phyloP scores from a whole-genome alignment of 768 basidiomycete genomes.

The Lactarius deliciosus region DNA sequence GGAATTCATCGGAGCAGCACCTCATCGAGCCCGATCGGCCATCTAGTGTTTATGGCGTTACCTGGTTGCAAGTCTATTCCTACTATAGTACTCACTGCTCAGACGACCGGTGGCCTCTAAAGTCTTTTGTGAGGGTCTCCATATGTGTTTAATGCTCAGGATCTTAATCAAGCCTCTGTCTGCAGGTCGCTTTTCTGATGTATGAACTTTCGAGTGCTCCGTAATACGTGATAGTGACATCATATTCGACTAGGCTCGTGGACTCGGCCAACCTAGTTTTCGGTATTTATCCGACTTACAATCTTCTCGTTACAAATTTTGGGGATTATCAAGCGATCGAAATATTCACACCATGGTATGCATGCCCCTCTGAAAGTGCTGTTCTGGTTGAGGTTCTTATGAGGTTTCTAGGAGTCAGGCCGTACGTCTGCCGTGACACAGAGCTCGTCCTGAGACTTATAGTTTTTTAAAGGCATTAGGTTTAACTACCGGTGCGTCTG shows the following conservation, averaged over 20 bases:
- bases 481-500: background rate
- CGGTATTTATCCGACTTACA: background rate
- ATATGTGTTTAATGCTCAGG: too few relatives aligned
- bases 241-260: background rate
- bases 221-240: background rate
- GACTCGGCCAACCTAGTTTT: constrained; percentile 1
- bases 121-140: too few relatives aligned
- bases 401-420: background rate
- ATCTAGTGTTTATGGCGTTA: too few relatives aligned
- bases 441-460: background rate
- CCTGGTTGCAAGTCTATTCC: too few relatives aligned
- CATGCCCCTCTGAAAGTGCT: background rate
- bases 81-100: too few relatives aligned
- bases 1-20: too few relatives aligned
- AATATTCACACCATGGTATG: background rate
- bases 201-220: too few relatives aligned
- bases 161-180: too few relatives aligned
- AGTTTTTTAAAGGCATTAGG: background rate
- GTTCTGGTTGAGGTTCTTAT: background rate
- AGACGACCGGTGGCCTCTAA: too few relatives aligned
- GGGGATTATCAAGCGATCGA: background rate
- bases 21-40: too few relatives aligned
- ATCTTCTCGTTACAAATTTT: background rate
- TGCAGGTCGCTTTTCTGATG: too few relatives aligned
- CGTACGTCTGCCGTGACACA: background rate